Percentiles rank a stretch among this genome's conserved stretches.
Evolutionary conservation across 176 grass and related monocot species (phyloP).

Genomic region (Triticum urartu): DNA sequence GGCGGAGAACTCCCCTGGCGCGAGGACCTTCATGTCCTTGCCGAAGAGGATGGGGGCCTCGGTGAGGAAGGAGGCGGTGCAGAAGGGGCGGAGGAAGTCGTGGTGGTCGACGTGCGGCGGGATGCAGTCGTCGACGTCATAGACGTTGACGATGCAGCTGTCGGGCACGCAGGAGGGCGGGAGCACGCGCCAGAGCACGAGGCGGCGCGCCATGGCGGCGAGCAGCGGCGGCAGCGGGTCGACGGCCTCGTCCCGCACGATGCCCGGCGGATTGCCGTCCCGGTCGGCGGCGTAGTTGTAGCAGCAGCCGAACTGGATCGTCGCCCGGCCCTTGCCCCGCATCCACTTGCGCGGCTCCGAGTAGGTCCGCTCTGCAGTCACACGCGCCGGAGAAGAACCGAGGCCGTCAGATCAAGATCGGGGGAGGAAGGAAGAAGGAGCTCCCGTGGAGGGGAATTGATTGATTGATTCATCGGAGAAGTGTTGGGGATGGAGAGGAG

Average conservation of each 20-base stretch:
- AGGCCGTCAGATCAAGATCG: background rate
- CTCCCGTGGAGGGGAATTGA: background rate
- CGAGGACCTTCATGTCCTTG: conserved; percentile 1
- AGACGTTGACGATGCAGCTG: conserved; percentile 75
- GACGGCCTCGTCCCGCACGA: conserved; percentile 44
- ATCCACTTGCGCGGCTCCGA: conserved; percentile 78
- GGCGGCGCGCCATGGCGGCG: conserved; percentile 41
- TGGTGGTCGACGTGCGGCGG: conserved; percentile 68
- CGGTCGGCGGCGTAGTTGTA: conserved; percentile 69
- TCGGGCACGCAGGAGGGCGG: conserved; percentile 43
- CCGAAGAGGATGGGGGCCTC: conserved; percentile 59
- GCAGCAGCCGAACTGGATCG: conserved; percentile 74
- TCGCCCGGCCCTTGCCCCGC: conserved; percentile 62
- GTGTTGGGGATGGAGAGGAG: background rate
- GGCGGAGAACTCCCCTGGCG: conserved; percentile 45
- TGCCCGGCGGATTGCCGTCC: conserved; percentile 50
- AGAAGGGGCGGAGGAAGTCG: conserved; percentile 57
- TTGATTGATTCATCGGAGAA: background rate
- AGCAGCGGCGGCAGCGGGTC: conserved; percentile 51
- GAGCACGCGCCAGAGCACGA: conserved; percentile 52
- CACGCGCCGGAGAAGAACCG: no score
- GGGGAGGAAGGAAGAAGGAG: background rate
- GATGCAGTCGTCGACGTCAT: conserved; percentile 66
- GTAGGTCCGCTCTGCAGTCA: conserved; percentile 60
- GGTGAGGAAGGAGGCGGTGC: conserved; percentile 62